Percentiles rank a stretch among this genome's conserved stretches.
Evolutionary conservation across 2,329 filamentous ascomycete species (phyloP).

Genomic region (Diaporthe ilicicola): DNA sequence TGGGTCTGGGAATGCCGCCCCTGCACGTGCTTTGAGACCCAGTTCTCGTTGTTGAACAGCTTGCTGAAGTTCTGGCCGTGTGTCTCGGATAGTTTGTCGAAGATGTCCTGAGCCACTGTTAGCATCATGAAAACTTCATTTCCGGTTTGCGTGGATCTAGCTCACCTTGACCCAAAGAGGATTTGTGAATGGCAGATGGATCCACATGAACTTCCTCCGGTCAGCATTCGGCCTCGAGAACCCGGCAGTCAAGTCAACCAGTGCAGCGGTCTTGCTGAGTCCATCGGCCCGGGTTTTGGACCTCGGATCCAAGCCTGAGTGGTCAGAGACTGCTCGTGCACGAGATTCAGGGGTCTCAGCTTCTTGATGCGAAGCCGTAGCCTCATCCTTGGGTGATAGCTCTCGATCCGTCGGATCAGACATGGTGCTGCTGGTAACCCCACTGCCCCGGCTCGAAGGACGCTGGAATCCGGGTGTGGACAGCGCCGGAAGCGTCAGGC

Average conservation of each 20-base stretch:
- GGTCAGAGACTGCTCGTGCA: background rate
- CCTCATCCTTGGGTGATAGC: slow-evolving; percentile 36
- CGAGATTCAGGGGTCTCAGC: background rate
- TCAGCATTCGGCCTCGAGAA: slow-evolving; percentile 50
- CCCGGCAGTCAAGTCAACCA: slow-evolving; percentile 47
- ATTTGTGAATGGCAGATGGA: slow-evolving; percentile 66
- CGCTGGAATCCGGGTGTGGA: slow-evolving; percentile 41
- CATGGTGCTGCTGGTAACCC: slow-evolving; percentile 37
- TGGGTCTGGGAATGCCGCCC: slow-evolving; percentile 50
- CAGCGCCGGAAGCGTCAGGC: slow-evolving; percentile 44
- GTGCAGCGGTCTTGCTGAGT: slow-evolving; percentile 32
- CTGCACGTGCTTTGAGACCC: slow-evolving; percentile 50
- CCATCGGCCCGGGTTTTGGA: slow-evolving; percentile 23
- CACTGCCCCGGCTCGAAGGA: slow-evolving; percentile 44
- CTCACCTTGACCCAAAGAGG: slow-evolving; percentile 65
- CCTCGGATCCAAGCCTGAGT: slow-evolving; percentile 4
- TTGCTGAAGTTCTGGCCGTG: slow-evolving; percentile 48
- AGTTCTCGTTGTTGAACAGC: slow-evolving; percentile 52
- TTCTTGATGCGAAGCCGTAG: background rate
- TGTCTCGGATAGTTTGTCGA: slow-evolving; percentile 54
- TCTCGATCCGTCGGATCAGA: slow-evolving; percentile 44
- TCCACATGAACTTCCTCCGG: slow-evolving; percentile 63
- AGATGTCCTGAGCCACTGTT: slow-evolving; percentile 39
- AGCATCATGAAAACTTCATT: slow-evolving; percentile 34
- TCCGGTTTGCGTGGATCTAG: background rate